phyloP scores from a whole-genome alignment of 768 basidiomycete species.

The Suillus subluteus region DNA sequence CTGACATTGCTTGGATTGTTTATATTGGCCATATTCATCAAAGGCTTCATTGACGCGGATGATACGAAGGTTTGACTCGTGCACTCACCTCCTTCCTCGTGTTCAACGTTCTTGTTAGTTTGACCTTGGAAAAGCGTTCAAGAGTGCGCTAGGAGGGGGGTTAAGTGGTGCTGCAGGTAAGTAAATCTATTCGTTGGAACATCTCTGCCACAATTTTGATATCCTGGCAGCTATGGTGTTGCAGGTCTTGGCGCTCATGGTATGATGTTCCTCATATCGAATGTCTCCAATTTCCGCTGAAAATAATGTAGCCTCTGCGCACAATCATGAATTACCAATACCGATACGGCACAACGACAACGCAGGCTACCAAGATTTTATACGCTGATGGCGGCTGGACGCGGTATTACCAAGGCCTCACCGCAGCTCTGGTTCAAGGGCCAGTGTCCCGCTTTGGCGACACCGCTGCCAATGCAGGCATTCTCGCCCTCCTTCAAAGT shows the following conservation, averaged over 20 bases:
- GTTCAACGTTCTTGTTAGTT: constrained; percentile 54
- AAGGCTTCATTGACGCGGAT: constrained; percentile 69
- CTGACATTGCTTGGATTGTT: constrained; percentile 41
- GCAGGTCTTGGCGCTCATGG: constrained; percentile 90
- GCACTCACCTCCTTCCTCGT: constrained; percentile 51
- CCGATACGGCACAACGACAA: constrained; percentile 80
- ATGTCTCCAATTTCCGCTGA: background rate
- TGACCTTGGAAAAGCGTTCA: constrained; percentile 76
- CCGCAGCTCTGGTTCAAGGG: constrained; percentile 85
- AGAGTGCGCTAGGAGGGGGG: constrained; percentile 86
- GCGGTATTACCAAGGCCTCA: constrained; percentile 88
- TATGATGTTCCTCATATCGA: constrained; percentile 14
- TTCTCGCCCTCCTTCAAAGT: constrained; percentile 80
- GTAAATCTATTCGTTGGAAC: constrained; percentile 11
- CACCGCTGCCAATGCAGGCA: constrained; percentile 92
- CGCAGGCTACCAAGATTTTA: constrained; percentile 64
- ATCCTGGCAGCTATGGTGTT: constrained; percentile 79
- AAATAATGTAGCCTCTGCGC: constrained; percentile 69
- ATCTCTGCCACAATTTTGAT: constrained; percentile 12
- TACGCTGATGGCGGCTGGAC: constrained; percentile 79
- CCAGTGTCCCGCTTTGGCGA: constrained; percentile 89
- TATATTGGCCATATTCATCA: constrained; percentile 57
- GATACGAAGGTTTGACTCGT: constrained; percentile 48
- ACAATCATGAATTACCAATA: constrained; percentile 99
- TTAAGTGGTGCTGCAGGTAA: constrained; percentile 84